Conservation (phyloP, 805 yeast species). For the Scheffersomyces ergatensis region DNA sequence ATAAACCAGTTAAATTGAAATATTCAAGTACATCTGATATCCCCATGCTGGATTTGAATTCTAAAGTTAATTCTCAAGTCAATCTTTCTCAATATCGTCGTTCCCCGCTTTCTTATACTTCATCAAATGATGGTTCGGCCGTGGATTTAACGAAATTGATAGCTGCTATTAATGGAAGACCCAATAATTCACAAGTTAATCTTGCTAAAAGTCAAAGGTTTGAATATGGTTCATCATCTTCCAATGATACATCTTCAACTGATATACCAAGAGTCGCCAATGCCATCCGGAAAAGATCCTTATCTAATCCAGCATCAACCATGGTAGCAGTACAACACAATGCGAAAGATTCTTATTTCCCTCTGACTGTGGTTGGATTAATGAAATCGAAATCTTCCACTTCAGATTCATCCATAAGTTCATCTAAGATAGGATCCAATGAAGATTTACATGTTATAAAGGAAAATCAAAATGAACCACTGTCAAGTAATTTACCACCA, state of each 20-base stretch:
- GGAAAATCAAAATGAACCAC: slow-evolving; percentile 11
- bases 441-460: slow-evolving; percentile 20
- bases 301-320: slow-evolving; percentile 17
- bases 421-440: background rate
- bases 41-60: slow-evolving; percentile 35
- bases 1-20: slow-evolving; percentile 36
- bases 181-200: background rate
- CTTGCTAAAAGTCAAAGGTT: slow-evolving; percentile 9
- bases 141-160: slow-evolving; percentile 20
- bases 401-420: slow-evolving; percentile 9
- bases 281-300: slow-evolving; percentile 16
- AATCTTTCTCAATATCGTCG: slow-evolving; percentile 16
- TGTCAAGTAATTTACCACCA: slow-evolving; percentile 3
- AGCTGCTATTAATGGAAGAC: background rate
- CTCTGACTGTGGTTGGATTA: slow-evolving; percentile 10
- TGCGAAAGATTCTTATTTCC: slow-evolving; percentile 28
- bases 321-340: slow-evolving; percentile 8
- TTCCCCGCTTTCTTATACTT: slow-evolving; percentile 7
- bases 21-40: slow-evolving; percentile 38
- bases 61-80: slow-evolving; percentile 38
- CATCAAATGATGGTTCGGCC: slow-evolving; percentile 20
- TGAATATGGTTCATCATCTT: slow-evolving; percentile 5
- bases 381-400: slow-evolving; percentile 4
- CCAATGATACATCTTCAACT: slow-evolving; percentile 12
- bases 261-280: slow-evolving; percentile 15